Evolutionary conservation across 805 yeast genomes (phyloP).

Genomic region (Isabelozyma pseudorhagii): DNA sequence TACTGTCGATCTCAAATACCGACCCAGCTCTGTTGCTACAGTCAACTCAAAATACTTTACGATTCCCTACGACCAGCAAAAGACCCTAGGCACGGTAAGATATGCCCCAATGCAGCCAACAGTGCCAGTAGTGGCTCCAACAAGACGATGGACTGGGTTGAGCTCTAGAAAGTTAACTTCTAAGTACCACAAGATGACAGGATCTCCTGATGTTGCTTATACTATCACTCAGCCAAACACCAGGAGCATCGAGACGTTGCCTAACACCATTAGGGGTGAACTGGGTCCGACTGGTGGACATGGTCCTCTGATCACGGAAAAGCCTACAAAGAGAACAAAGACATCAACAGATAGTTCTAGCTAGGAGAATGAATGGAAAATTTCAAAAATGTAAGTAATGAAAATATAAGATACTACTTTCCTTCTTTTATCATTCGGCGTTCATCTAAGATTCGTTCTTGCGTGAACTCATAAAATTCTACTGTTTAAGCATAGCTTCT

Average conservation of each 20-base stretch:
- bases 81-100: background rate
- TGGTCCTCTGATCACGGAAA: background rate
- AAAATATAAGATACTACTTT: too few relatives aligned
- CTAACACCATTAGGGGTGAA: background rate
- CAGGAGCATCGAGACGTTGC: background rate
- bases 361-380: too few relatives aligned
- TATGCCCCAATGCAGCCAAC: slow-evolving; percentile 3
- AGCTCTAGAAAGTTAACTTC: slow-evolving; percentile 1
- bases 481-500: too few relatives aligned
- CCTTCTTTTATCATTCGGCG: too few relatives aligned
- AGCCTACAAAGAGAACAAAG: background rate
- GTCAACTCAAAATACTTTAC: background rate
- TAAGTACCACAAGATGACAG: background rate
- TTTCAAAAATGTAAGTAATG: too few relatives aligned
- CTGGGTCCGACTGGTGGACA: background rate
- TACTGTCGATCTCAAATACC: background rate
- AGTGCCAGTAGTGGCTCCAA: background rate
- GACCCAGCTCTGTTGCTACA: background rate
- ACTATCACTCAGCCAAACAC: background rate
- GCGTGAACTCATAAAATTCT: too few relatives aligned
- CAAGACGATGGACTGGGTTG: background rate
- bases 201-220: background rate
- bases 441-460: too few relatives aligned
- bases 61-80: slow-evolving; percentile 1
- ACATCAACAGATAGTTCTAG: too few relatives aligned